Percentiles rank a stretch among this genome's conserved stretches.
Conservation (phyloP, 2,329 filamentous ascomycete species). For the Chalaropsis thielavioides region DNA sequence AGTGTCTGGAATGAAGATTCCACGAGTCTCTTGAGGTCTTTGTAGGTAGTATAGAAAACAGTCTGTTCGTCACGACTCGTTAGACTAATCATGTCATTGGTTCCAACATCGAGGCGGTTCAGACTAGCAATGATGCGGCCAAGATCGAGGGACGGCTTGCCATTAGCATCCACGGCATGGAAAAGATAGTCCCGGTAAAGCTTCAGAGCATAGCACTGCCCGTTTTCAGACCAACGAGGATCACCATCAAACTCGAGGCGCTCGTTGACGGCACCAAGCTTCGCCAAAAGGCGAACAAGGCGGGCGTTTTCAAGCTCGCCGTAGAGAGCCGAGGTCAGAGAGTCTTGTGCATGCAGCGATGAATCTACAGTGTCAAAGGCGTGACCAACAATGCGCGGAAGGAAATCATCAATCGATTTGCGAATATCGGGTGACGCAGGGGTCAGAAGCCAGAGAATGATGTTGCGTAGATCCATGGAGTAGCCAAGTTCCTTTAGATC, state of each 20-base stretch:
- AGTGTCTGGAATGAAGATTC: slow-evolving; percentile 44
- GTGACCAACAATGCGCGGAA: slow-evolving; percentile 64
- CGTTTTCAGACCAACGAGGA: slow-evolving; percentile 74
- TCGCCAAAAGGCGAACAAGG: slow-evolving; percentile 62
- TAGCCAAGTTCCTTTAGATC: slow-evolving; percentile 67
- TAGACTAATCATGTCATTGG: slow-evolving; percentile 71
- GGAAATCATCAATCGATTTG: slow-evolving; percentile 67
- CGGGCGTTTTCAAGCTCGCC: slow-evolving; percentile 84
- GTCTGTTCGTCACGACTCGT: slow-evolving; percentile 84
- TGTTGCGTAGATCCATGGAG: slow-evolving; percentile 62
- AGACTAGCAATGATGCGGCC: slow-evolving; percentile 76
- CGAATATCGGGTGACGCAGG: slow-evolving; percentile 40
- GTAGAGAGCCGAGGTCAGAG: slow-evolving; percentile 54
- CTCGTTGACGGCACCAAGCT: slow-evolving; percentile 80
- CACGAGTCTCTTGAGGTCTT: slow-evolving; percentile 62
- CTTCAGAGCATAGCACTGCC: slow-evolving; percentile 83
- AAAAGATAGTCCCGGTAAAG: slow-evolving; percentile 96
- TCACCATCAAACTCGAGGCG: slow-evolving; percentile 72
- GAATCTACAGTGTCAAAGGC: slow-evolving; percentile 63
- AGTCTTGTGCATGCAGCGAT: slow-evolving; percentile 64
- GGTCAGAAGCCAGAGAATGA: slow-evolving; percentile 66
- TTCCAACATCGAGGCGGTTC: slow-evolving; percentile 84
- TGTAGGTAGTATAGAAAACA: slow-evolving; percentile 75
- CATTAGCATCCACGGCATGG: slow-evolving; percentile 79
- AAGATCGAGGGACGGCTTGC: slow-evolving; percentile 69